Percentiles rank a stretch among this genome's conserved stretches.
Conservation (phyloP, 1,139 yeast genomes). For the Hyphopichia burtonii region DNA sequence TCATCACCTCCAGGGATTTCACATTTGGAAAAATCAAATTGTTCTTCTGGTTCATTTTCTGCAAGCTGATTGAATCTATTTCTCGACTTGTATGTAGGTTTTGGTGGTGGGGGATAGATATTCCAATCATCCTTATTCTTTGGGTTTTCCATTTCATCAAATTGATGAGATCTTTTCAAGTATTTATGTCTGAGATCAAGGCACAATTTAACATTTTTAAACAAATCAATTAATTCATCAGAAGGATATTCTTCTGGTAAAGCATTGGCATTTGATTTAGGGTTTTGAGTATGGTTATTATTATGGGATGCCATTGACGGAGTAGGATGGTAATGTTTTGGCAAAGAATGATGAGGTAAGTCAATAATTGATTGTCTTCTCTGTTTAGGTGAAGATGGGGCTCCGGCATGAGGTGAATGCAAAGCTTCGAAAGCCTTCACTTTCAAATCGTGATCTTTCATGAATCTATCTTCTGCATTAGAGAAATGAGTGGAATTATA, state of each 20-base stretch:
- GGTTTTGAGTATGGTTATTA: constrained; percentile 11
- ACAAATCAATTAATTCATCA: constrained; percentile 67
- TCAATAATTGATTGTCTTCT: constrained; percentile 58
- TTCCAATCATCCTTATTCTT: constrained; percentile 71
- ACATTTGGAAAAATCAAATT: constrained; percentile 61
- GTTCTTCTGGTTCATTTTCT: constrained; percentile 30
- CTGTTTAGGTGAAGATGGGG: constrained; percentile 19
- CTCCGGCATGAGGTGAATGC: constrained; percentile 21
- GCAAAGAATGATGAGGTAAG: constrained; percentile 24
- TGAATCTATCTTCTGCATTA: constrained; percentile 63
- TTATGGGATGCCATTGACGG: constrained; percentile 15
- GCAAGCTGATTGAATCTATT: constrained; percentile 55
- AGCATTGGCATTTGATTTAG: constrained; percentile 41
- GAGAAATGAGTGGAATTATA: constrained; percentile 57
- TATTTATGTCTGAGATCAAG: constrained; percentile 77
- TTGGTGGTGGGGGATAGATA: constrained; percentile 92
- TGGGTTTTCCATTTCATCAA: constrained; percentile 71
- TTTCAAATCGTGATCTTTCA: constrained; percentile 72
- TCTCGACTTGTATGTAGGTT: constrained; percentile 81
- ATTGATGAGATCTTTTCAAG: constrained; percentile 66
- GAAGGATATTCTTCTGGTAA: constrained; percentile 69
- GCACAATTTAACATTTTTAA: constrained; percentile 68
- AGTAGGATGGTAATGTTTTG: constrained; percentile 20
- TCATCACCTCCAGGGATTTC: constrained; percentile 63
- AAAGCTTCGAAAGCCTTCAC: constrained; percentile 61